Conservation (phyloP, 352 stramenopile genomes). For the Pythium aphanidermatum region DNA sequence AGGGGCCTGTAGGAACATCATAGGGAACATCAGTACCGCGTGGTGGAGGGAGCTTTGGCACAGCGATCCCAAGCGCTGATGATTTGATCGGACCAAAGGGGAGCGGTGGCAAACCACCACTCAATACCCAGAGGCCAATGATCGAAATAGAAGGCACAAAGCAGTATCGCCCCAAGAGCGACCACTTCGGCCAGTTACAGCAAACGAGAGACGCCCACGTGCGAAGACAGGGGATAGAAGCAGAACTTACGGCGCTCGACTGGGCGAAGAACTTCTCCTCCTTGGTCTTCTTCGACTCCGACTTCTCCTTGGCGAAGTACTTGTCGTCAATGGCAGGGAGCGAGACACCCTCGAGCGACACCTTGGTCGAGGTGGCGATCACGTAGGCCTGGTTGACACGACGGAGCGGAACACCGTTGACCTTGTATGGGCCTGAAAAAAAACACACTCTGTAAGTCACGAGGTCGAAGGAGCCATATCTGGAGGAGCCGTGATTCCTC, state of each 20-base stretch:
- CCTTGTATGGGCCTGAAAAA: constrained; percentile 87
- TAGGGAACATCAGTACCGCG: constrained; percentile 19
- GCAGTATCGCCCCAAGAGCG: neutral
- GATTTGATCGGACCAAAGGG: constrained; percentile 16
- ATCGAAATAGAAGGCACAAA: neutral
- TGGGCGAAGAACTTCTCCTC: constrained; percentile 98
- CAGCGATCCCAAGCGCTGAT: constrained; percentile 89
- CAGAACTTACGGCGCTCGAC: constrained; percentile 63
- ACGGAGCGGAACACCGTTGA: constrained; percentile 96
- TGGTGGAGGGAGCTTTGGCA: constrained; percentile 83
- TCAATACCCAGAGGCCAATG: constrained; percentile 9
- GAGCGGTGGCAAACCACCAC: constrained; percentile 8
- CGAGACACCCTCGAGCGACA: constrained; percentile 92
- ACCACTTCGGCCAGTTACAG: constrained; percentile 12
- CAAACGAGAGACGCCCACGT: constrained; percentile 22
- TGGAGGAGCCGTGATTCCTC: constrained; percentile 36
- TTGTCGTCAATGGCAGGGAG: constrained; percentile 92
- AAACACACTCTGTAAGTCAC: neutral
- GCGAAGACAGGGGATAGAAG: constrained; percentile 5
- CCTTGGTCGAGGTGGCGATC: constrained; percentile 97
- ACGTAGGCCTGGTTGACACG: constrained; percentile 98
- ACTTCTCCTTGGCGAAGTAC: constrained; percentile 96
- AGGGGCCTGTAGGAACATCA: constrained; percentile 46
- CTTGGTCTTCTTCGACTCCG: constrained; percentile 85
- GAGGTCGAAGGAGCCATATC: too few species aligned